Conservation (phyloP, 768 basidiomycete species). For the Gloeophyllum trabeum region DNA sequence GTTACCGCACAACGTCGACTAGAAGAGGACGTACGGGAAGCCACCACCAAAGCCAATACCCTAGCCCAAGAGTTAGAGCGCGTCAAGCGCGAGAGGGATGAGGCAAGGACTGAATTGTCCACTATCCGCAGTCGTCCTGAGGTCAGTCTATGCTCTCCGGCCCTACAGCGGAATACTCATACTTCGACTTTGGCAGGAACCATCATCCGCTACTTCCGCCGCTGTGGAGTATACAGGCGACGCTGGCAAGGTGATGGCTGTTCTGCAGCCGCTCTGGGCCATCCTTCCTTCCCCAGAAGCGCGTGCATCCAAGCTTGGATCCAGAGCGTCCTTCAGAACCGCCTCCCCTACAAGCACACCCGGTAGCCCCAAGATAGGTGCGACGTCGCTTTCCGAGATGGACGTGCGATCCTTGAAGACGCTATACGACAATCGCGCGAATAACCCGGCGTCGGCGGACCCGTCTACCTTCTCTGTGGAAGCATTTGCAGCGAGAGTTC, state of each 20-base stretch:
- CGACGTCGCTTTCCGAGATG: slow-evolving; percentile 63
- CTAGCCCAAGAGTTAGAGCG: slow-evolving; percentile 43
- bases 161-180: no score
- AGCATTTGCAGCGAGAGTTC: slow-evolving; percentile 66
- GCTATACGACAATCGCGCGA: slow-evolving; percentile 44
- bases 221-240: slow-evolving; percentile 24
- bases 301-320: slow-evolving; percentile 38
- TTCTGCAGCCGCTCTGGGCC: slow-evolving; percentile 68
- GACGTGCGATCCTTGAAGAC: slow-evolving; percentile 81
- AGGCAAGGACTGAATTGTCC: slow-evolving; percentile 25
- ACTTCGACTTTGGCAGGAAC: no score
- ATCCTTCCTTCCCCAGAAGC: slow-evolving; percentile 79
- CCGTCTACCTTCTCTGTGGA: slow-evolving; percentile 56
- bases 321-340: slow-evolving; percentile 20
- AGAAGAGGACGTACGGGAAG: slow-evolving; percentile 37
- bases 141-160: no score
- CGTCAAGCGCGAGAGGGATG: slow-evolving; percentile 38
- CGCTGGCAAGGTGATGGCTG: slow-evolving; percentile 40
- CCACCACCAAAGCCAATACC: slow-evolving; percentile 33
- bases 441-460: slow-evolving; percentile 10
- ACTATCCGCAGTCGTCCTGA: slow-evolving; percentile 9
- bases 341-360: neutral
- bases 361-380: slow-evolving; percentile 15
- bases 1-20: slow-evolving; percentile 30
- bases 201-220: neutral